Base-by-base conservation (phyloP, 2,329 filamentous ascomycete genomes). In the Pseudopithomyces chartarum region DNA sequence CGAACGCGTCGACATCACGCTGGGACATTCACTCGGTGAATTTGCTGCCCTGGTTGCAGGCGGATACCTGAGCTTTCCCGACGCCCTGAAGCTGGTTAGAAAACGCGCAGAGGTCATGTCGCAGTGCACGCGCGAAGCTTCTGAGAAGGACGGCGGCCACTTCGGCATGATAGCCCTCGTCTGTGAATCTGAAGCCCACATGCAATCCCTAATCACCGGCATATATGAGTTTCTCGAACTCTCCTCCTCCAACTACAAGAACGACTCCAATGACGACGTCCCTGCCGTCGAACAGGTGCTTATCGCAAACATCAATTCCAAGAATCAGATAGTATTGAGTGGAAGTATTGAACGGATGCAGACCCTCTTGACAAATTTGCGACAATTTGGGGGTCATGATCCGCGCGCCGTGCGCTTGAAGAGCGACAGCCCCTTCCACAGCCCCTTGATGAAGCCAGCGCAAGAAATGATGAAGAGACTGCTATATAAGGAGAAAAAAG, bases 101-200 rank as follows among this genome's bases (percentile, higher is more conserved):
- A 84, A 84, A 65, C 86, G 94, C 43, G 94, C 91, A 48, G 89
- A 92, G 71, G 86, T 89, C 62, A 96, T 97, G 92, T 87, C 89
- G 3, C 83, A 87, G 43, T 93, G 91, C 65, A 92, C 90, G 7
- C 79, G 79, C 63, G 80, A 83, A 22, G 90, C 91, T 4, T 81
- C 84, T 12, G 82, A 86, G 58, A 78, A 85, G 59, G 87, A 88
- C 61, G 90, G 90, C 54, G 90, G 90, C 62, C 90, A 92, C 66
- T 95, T 96, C 69, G 94, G 94, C 70, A 98, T 98, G 94, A 88
- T 97, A 2, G 94, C 94, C 4, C 80, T 97, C 11, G 89, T 98
- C 7, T 96, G 92, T 56, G 92, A 97, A 71, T 74, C 73, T 26
- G 89, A 91, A 3, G 84, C 88, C 61, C 90, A 92, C 71, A 83